phyloP scores from a whole-genome alignment of 2,329 filamentous ascomycete species.

The Sclerotinia trifoliorum region DNA sequence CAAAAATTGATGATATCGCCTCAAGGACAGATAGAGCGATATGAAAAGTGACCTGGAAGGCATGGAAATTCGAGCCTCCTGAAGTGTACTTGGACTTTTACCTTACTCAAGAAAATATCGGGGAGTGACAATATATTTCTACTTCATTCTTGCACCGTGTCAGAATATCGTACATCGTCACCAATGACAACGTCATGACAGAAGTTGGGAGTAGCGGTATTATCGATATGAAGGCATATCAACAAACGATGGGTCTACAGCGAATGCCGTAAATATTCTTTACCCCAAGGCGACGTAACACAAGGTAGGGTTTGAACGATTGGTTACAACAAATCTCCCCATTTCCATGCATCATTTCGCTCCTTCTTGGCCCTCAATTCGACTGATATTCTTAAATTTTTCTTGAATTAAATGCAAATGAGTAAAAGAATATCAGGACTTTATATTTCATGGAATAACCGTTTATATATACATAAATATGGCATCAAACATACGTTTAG shows the following conservation, averaged over 20 bases:
- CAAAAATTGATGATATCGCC: background rate
- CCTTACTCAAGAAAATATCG: background rate
- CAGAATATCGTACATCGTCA: background rate
- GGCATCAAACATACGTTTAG: background rate
- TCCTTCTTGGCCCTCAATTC: background rate
- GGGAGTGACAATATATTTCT: background rate
- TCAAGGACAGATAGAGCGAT: background rate
- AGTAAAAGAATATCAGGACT: background rate
- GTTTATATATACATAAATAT: background rate
- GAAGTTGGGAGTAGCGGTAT: background rate
- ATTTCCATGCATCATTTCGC: background rate
- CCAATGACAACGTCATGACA: background rate
- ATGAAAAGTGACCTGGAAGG: background rate
- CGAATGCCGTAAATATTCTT: background rate
- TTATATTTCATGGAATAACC: background rate
- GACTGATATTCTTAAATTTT: background rate
- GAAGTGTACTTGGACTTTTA: background rate
- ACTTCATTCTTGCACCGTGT: too few relatives aligned
- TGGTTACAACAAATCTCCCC: background rate
- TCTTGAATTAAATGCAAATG: background rate
- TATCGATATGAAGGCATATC: background rate
- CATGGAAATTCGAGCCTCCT: background rate
- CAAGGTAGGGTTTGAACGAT: background rate
- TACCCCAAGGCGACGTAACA: background rate
- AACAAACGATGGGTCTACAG: background rate